phyloP scores from a whole-genome alignment of 139 green algal species.

The Dunaliella primolecta region DNA sequence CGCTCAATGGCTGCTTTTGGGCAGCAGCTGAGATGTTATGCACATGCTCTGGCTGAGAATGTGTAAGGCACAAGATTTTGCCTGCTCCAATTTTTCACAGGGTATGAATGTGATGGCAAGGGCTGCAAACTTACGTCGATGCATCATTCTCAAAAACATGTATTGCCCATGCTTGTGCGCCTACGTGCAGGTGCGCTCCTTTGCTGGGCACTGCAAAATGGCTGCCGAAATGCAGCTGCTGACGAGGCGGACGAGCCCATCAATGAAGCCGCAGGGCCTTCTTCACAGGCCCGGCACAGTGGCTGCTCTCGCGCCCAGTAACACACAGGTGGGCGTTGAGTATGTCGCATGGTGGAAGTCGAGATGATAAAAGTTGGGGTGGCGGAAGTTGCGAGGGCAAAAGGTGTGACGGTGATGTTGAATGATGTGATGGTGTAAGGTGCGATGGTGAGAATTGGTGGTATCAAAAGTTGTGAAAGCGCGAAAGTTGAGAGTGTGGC shows the following conservation, averaged over 20 bases:
- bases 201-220: neutral
- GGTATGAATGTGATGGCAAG: no score
- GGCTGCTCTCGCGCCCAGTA: neutral
- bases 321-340: neutral
- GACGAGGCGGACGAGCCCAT: neutral
- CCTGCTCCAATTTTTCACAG: no score
- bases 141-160: no score
- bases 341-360: neutral
- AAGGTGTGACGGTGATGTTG: neutral
- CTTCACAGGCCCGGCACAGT: neutral
- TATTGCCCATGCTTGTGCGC: no score
- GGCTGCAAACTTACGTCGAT: no score
- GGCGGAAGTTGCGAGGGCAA: neutral
- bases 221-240: neutral
- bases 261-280: neutral
- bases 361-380: neutral
- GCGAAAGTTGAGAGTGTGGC: neutral
- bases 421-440: no score
- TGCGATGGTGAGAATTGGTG: no score
- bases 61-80: no score
- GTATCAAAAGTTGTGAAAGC: no score
- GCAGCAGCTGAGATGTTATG: no score
- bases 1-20: no score
- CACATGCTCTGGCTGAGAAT: no score
- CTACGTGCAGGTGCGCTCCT: conserved; percentile 5